Conservation (phyloP, 352 stramenopile species). For the Pseudoperonospora humuli region DNA sequence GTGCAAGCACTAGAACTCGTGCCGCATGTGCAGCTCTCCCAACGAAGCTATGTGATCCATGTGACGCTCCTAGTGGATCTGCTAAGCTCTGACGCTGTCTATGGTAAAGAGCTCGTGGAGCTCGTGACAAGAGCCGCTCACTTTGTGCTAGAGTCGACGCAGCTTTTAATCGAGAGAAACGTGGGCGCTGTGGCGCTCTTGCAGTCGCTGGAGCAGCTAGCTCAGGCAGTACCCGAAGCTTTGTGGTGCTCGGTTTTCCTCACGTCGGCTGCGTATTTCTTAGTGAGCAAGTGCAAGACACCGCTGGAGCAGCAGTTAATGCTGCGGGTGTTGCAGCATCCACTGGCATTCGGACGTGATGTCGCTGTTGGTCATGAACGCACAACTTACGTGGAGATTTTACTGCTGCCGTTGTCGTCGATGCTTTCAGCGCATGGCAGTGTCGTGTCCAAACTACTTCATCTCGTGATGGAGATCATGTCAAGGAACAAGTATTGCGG, state of each 20-base stretch:
- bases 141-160: slow-evolving; percentile 17
- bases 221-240: slow-evolving; percentile 11
- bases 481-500: slow-evolving; percentile 12
- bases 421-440: slow-evolving; percentile 29
- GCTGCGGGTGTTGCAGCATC: slow-evolving; percentile 23
- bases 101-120: slow-evolving; percentile 4
- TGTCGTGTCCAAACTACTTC: slow-evolving; percentile 28
- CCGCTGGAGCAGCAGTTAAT: slow-evolving; percentile 37
- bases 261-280: slow-evolving; percentile 28
- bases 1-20: slow-evolving; percentile 30
- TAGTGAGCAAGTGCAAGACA: slow-evolving; percentile 21
- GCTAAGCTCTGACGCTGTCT: slow-evolving; percentile 10
- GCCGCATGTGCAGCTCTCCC: slow-evolving; percentile 13
- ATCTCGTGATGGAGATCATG: slow-evolving; percentile 29
- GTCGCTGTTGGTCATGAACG: slow-evolving; percentile 6
- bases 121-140: slow-evolving; percentile 6
- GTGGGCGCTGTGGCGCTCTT: slow-evolving; percentile 35
- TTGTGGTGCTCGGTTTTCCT: slow-evolving; percentile 36
- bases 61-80: slow-evolving; percentile 38
- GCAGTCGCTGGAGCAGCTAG: slow-evolving; percentile 35
- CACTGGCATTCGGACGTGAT: slow-evolving; percentile 20
- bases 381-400: slow-evolving; percentile 44
- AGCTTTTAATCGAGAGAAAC: slow-evolving; percentile 24
- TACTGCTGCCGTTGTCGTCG: slow-evolving; percentile 47
- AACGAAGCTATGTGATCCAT: slow-evolving; percentile 28